phyloP scores from a whole-genome alignment of 257 asterid genomes.

The Nicotiana sylvestris region DNA sequence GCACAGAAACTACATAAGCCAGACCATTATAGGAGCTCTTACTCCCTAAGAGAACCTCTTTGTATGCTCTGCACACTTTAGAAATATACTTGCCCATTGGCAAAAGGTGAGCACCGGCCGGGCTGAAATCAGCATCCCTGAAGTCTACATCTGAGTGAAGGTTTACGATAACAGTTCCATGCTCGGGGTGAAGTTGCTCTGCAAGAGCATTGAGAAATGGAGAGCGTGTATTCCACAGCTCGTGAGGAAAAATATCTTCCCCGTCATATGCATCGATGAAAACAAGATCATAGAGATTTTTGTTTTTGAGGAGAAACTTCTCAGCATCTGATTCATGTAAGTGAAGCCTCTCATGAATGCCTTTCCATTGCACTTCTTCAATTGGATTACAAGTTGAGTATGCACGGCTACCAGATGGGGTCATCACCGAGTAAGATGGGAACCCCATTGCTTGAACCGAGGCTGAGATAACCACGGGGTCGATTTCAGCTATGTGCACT shows the following conservation, averaged over 20 bases:
- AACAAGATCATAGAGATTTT: conserved; percentile 55
- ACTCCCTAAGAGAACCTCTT: conserved; percentile 40
- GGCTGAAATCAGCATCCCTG: conserved; percentile 14
- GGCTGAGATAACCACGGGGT: conserved; percentile 79
- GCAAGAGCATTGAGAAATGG: conserved; percentile 57
- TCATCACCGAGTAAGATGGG: conserved; percentile 61
- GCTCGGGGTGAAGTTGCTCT: conserved; percentile 59
- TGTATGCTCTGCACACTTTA: conserved; percentile 45
- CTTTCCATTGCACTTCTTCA: conserved; percentile 63
- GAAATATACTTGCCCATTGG: conserved; percentile 54
- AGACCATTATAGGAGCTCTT: conserved; percentile 30
- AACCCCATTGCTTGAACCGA: conserved; percentile 85
- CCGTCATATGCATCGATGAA: conserved; percentile 87
- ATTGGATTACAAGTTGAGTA: conserved; percentile 31
- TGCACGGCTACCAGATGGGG: conserved; percentile 45
- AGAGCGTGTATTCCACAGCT: conserved; percentile 59
- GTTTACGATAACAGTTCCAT: conserved; percentile 82
- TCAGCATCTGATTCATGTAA: conserved; percentile 68
- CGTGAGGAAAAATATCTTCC: conserved; percentile 68
- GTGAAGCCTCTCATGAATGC: conserved; percentile 66
- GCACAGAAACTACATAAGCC: conserved; percentile 61
- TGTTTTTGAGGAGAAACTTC: conserved; percentile 51
- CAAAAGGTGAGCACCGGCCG: conserved; percentile 15
- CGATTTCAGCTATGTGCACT: conserved; percentile 73
- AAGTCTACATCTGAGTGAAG: conserved; percentile 60